These are phyloP conservation scores for Cladobotryum protrusum DNA, from an alignment of 2,329 filamentous ascomycete species.

Conservation along the genomic window DNA sequence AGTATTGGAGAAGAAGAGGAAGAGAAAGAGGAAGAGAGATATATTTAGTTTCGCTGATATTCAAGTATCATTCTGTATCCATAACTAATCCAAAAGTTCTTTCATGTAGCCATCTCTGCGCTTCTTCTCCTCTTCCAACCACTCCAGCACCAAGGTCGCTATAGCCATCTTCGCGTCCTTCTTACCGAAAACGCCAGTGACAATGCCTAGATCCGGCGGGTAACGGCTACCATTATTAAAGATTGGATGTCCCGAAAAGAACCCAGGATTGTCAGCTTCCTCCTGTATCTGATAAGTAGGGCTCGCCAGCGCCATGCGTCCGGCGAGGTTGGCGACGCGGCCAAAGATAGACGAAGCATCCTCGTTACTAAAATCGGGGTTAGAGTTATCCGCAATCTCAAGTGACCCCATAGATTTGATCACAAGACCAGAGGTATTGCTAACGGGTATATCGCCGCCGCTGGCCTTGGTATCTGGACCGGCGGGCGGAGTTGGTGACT, in stretches of 20 bases:
- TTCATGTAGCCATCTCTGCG: conserved; percentile 4
- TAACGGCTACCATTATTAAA: conserved; percentile 27
- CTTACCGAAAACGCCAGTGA: conserved; percentile 29
- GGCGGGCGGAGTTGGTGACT: too few species aligned
- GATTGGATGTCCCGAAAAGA: conserved; percentile 32
- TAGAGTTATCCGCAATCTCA: neutral
- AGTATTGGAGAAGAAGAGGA: neutral
- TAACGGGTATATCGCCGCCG: neutral
- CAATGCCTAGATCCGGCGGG: conserved; percentile 27
- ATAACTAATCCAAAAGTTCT: neutral
- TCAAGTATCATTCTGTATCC: neutral
- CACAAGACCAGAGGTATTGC: too few species aligned
- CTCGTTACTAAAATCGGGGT: conserved; percentile 2
- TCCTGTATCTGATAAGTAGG: conserved; percentile 30
- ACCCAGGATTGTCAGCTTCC: conserved; percentile 15
- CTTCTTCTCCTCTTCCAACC: conserved; percentile 25
- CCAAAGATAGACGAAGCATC: conserved; percentile 16
- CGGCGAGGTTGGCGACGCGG: conserved; percentile 28
- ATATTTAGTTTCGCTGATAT: neutral
- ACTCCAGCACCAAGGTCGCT: conserved; percentile 33
- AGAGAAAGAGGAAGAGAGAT: neutral
- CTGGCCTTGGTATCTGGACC: neutral
- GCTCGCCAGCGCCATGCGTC: conserved; percentile 23
- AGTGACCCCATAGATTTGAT: too few species aligned
- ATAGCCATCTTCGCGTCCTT: conserved; percentile 32